Conservation (phyloP, 306 rosid species). For the Cucurbita moschata region DNA sequence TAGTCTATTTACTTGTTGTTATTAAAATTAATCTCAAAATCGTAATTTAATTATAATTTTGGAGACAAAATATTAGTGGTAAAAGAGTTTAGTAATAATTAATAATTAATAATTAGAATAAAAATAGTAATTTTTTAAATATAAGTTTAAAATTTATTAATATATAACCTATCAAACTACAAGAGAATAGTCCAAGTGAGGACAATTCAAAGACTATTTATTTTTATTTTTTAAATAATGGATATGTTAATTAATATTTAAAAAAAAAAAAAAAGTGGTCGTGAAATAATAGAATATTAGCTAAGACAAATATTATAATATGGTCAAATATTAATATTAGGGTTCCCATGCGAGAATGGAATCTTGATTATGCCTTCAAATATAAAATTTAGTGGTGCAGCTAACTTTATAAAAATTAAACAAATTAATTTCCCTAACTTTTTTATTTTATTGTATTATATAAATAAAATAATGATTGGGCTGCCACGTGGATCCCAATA, state of each 20-base stretch:
- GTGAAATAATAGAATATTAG: background rate
- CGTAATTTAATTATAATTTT: no score
- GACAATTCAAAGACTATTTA: background rate
- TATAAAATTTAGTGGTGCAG: slow-evolving; percentile 1
- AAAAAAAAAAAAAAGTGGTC: background rate
- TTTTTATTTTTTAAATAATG: background rate
- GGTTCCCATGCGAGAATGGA: slow-evolving; percentile 7
- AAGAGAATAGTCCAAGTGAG: background rate
- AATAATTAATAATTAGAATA: no score
- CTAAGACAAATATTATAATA: background rate
- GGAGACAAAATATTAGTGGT: background rate
- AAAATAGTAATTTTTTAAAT: background rate
- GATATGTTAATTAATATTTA: background rate
- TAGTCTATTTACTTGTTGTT: no score
- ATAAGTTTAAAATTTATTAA: background rate
- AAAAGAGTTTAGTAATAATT: no score
- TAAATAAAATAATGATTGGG: background rate
- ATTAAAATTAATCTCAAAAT: no score
- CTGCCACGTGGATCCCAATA: slow-evolving; percentile 3
- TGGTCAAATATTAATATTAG: slow-evolving; percentile 3
- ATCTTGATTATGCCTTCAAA: slow-evolving; percentile 2
- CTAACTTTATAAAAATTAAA: background rate
- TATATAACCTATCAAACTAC: background rate
- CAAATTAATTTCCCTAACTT: slow-evolving; percentile 1
- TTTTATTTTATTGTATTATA: background rate